phyloP scores from a whole-genome alignment of 352 stramenopile genomes.

The Globisporangium cystogenes region DNA sequence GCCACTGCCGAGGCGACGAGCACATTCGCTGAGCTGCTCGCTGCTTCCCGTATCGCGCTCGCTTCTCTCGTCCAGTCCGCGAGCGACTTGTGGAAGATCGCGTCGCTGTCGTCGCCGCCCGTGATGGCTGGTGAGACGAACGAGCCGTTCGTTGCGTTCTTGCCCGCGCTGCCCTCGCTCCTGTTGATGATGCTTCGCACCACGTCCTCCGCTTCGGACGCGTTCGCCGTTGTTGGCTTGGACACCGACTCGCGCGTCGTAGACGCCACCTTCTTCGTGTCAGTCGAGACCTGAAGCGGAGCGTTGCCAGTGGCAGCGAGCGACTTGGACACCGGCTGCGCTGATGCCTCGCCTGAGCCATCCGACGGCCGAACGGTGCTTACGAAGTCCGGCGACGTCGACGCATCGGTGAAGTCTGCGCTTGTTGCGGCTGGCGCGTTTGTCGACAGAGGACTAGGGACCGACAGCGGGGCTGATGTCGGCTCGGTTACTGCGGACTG shows the following conservation, averaged over 20 bases:
- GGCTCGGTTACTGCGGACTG: background rate
- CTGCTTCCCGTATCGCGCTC: slow-evolving; percentile 18
- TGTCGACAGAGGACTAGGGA: background rate
- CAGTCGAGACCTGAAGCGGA: slow-evolving; percentile 6
- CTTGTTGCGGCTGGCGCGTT: background rate
- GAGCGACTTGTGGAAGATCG: slow-evolving; percentile 3
- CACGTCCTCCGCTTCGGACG: background rate
- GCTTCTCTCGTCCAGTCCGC: slow-evolving; percentile 13
- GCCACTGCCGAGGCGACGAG: slow-evolving; percentile 46
- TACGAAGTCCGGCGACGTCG: slow-evolving; percentile 1
- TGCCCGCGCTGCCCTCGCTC: background rate
- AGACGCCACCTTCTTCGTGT: slow-evolving; percentile 3
- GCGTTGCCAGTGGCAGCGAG: background rate
- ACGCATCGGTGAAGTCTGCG: background rate
- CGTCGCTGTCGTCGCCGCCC: background rate
- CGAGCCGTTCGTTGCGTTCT: slow-evolving; percentile 1
- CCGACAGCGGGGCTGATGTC: background rate
- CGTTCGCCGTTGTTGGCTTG: background rate
- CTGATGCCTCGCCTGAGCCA: background rate
- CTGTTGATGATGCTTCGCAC: slow-evolving; percentile 3
- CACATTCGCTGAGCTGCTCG: slow-evolving; percentile 40
- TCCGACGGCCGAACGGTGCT: slow-evolving; percentile 4
- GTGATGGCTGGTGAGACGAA: background rate
- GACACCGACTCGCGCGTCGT: slow-evolving; percentile 3
- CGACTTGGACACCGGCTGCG: slow-evolving; percentile 5